Base-by-base conservation (phyloP, 768 basidiomycete species). In the Psilocybe cubensis region DNA sequence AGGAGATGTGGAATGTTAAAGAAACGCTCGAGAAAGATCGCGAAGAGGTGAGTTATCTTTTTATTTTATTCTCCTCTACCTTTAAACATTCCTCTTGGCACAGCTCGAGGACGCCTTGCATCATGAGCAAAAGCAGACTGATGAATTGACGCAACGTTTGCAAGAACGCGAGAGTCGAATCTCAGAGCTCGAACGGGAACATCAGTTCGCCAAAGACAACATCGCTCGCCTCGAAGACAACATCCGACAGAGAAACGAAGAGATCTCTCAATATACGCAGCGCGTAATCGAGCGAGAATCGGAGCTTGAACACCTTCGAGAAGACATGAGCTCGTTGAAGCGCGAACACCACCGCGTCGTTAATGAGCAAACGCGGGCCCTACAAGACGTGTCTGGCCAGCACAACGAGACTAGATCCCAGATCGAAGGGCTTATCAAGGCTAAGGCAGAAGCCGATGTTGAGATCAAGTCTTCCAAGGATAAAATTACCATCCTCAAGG, bases 11-110 rank as follows among this genome's bases (percentile, higher is more conserved):
- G 76, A 72, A 74, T 3, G 68, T 74, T 27, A 85, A 80, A 64
- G 83, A 85, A 31, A 76, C 74, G 14, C 65, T 85, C 12, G 85
- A 87, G 66, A 80, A 77, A 60, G 84, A 87, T 65, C 78, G 75
- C 14, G 77, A 76, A 3, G 76, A 84, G 79, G 86, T 87, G 64
- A 24, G 75, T 65, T 38, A 35, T 12, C 21, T 35, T 23, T 54
- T 4, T 44, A 18, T 52, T 51, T 27, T 23, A 24, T 4, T 28
- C 41, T 20, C 53, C 33, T 20, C 23, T 25, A 11, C 23, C 35
- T 10, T 17, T 25, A 31, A 64, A 25, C 35, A 29, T 24, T 55
- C 25, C 27, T 20, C 29, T 49, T 25, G 44, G 28, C 55, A 14
- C 31, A 88, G 86, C 72, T 85, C n/a, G 76, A 82, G 24, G 74